Evolutionary conservation across 2,329 filamentous ascomycete species (phyloP), one percentile per base, ranked within the genome.

Genomic region (Apiospora phragmitis): DNA sequence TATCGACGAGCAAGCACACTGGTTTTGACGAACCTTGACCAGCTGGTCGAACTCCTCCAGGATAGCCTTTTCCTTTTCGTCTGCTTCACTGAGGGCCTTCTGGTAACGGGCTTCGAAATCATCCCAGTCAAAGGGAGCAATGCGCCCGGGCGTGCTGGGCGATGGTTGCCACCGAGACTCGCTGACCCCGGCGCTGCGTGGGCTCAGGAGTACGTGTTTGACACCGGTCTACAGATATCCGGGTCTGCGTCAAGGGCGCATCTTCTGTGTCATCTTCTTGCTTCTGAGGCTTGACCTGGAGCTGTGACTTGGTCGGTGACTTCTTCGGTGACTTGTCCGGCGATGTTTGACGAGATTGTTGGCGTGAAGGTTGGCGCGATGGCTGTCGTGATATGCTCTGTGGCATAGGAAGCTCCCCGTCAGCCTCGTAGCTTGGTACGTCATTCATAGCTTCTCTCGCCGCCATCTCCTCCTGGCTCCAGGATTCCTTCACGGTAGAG

Each of bases 41-140:
- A 95, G 83, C 55, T 85, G 81, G 21, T 90, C 85, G 73, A 92
- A 94, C 72, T 95, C 91, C 26, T 89, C 85, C 69, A 92, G 82
- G 62, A 95, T 84, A 41, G 88, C 84, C 62, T 86, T 85, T 78
- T 97, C 94, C 2, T 90, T 83, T 2, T 85, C 83, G 68, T 90
- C 87, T 43, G 91, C 88, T 51, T 90, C 85, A 18, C 84, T 81
- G 75, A 97, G 88, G 24, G 89, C 90, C 68, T 87, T 83, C 71
- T 91, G 86, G 75, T 94, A 97, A 55, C 89, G 88, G 1, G 83
- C 78, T 79, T 94, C 87, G 42, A 97, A 91, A n/a, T 91, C 87
- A 3, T 91, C 85, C 94, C 94, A 97, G 80, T 95, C 89, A 76
- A 93, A 94, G 77, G 82, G 69, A 65, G 83, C 81, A 72, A 93